phyloP scores from a whole-genome alignment of 2,329 filamentous ascomycete species.

The Trematosphaeria pertusa region DNA sequence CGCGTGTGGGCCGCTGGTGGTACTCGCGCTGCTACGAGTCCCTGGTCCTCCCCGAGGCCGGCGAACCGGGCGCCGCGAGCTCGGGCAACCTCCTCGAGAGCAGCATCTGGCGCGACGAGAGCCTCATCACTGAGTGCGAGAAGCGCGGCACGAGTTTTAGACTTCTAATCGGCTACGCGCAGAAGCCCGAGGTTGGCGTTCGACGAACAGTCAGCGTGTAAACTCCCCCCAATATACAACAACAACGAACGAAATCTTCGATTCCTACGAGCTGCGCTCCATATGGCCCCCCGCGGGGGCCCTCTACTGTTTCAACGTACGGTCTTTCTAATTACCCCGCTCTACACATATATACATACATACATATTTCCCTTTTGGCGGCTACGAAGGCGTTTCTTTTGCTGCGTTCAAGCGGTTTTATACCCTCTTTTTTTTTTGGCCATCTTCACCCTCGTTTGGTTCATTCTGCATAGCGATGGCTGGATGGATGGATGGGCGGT shows the following conservation, averaged over 20 bases:
- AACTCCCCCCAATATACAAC: slow-evolving; percentile 15
- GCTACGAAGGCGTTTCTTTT: slow-evolving; percentile 22
- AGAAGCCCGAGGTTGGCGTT: slow-evolving; percentile 68
- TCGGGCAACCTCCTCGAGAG: slow-evolving; percentile 51
- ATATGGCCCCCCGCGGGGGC: slow-evolving; percentile 34
- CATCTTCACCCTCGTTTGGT: slow-evolving; percentile 17
- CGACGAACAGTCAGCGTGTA: slow-evolving; percentile 59
- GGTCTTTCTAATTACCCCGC: slow-evolving; percentile 14
- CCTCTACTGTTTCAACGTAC: slow-evolving; percentile 18
- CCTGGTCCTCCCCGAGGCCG: slow-evolving; percentile 54
- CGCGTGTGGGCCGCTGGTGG: slow-evolving; percentile 94
- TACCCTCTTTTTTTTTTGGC: slow-evolving; percentile 38
- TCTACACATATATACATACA: too few relatives aligned
- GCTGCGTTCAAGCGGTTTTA: slow-evolving; percentile 47
- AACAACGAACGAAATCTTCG: too few relatives aligned
- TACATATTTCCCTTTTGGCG: slow-evolving; percentile 15
- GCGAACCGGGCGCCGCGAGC: slow-evolving; percentile 42
- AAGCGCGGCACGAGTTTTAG: slow-evolving; percentile 86
- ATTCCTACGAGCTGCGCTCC: slow-evolving; percentile 43
- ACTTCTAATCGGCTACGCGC: slow-evolving; percentile 88
- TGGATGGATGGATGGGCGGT: slow-evolving; percentile 14
- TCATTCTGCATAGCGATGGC: slow-evolving; percentile 38
- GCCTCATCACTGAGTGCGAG: slow-evolving; percentile 82
- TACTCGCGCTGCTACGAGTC: slow-evolving; percentile 91
- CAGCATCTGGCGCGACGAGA: slow-evolving; percentile 81